A percentile compares a stretch with the other conserved stretches of the same genome.
Conservation (phyloP, 495 filamentous ascomycete genomes). For the Hamigera avellanea region DNA sequence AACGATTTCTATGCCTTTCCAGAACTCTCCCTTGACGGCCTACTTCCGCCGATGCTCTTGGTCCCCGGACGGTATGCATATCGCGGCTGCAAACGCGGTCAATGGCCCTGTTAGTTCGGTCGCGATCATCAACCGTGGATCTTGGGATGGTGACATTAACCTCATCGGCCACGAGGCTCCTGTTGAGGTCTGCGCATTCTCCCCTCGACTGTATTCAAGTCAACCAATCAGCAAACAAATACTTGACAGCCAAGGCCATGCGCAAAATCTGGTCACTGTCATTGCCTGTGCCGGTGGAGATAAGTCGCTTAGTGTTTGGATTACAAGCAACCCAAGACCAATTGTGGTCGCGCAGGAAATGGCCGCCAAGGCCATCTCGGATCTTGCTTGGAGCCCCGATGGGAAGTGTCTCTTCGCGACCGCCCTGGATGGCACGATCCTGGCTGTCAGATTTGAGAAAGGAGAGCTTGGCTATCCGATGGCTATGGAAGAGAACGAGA, state of each 20-base stretch:
- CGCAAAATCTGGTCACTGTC: slow-evolving; percentile 62
- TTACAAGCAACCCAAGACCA: slow-evolving; percentile 83
- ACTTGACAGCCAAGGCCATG: slow-evolving; percentile 26
- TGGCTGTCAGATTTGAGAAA: slow-evolving; percentile 59
- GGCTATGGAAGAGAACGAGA: slow-evolving; percentile 80
- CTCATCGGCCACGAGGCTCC: slow-evolving; percentile 95
- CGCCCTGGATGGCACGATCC: slow-evolving; percentile 78
- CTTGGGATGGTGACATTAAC: slow-evolving; percentile 95
- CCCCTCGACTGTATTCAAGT: slow-evolving; percentile 76
- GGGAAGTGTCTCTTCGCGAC: slow-evolving; percentile 77
- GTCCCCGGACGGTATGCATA: slow-evolving; percentile 94
- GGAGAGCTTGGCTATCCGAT: slow-evolving; percentile 65
- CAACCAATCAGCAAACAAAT: slow-evolving; percentile 42
- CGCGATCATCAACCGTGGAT: slow-evolving; percentile 83
- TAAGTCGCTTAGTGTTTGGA: slow-evolving; percentile 92
- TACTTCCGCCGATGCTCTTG: slow-evolving; percentile 96
- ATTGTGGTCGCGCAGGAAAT: slow-evolving; percentile 82
- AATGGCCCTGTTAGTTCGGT: slow-evolving; percentile 97
- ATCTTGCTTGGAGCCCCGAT: slow-evolving; percentile 91
- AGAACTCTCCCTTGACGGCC: slow-evolving; percentile 80
- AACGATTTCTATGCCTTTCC: slow-evolving; percentile 74
- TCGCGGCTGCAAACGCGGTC: slow-evolving; percentile 90
- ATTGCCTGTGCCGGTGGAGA: slow-evolving; percentile 96
- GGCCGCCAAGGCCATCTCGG: slow-evolving; percentile 79
- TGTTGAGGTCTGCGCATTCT: slow-evolving; percentile 95